Base-by-base conservation (phyloP, 2,329 filamentous ascomycete genomes). In the Calycina herbarum region DNA sequence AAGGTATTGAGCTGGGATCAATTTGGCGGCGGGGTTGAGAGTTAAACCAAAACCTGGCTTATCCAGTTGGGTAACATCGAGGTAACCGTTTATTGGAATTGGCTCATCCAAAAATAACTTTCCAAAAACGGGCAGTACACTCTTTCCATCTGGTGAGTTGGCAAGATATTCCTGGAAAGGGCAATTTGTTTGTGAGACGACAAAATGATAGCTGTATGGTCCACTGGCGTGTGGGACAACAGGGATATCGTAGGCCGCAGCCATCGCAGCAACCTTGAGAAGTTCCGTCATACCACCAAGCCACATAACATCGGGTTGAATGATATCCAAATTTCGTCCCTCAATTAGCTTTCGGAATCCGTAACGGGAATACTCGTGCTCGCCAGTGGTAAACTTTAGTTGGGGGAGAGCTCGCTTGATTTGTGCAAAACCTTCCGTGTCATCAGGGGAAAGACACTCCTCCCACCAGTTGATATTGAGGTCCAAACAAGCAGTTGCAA, bases 271-370 rank as follows among this genome's bases (percentile, higher is more conserved):
- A 62, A 97, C 90, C 79, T 93, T 95, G 70, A 97, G 87, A 65
- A 97, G 84, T 79, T 97, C 94, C 0, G 94, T 97, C 83, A 97
- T 78, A 68, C 94, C 94, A 68, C 94, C 94, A 15, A 97, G 88
- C 94, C 94, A 97, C 94, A 97, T 97, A 69, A 97, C 93, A 75
- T 97, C 94, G 15, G 94, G 94, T 80, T 97, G 94, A 74, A 97
- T 88, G 72, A 97, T 96, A 77, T 97, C 94, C 67, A 97, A 82
- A 79, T 96, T 96, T 71, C 93, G 92, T 64, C 90, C 90, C 79
- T 97, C 93, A 69, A 97, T 89, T 56, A 97, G 86, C 82, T 97
- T 96, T 72, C 94, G 91, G 86, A 97, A 97, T 35, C 94, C 94
- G 76, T 94, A 97, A 73, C 93, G 86, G 6, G 93, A 96, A 82